Evolutionary conservation across 257 asterid genomes (phyloP), one percentile per base, ranked within the genome.

Genomic region (Nicotiana attenuata): DNA sequence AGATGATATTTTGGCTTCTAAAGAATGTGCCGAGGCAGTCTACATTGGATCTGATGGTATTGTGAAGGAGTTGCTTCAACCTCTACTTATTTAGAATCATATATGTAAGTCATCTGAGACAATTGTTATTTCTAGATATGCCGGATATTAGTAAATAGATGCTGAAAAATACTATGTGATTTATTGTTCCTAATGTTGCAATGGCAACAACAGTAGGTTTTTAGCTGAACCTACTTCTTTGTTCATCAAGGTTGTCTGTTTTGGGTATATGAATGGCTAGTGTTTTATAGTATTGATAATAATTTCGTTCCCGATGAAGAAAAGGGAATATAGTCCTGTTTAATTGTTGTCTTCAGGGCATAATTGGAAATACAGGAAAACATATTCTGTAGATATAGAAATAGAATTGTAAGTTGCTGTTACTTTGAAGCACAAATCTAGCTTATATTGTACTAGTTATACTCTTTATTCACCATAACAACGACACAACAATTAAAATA

Each of bases 61-160:
- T 19, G 63, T 75, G 63, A 73, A 24, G 41, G 9, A 50, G 63
- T 7, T 47, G 38, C 61, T 73, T 73, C 9, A 24, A 28, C 79
- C 35, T 73, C 41, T 47, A 73, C 41, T 22, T 73, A 73, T 73
- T 73, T 73, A n/a, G 59, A 73, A 24, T 24, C 79, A 50, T 75
- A 50, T 50, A 75, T 50, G 79, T 7, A 75, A 75, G 80, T 10
- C 45, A 47, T 50, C 26, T 75, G 16, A 75, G 45, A 75, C 3
- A 50, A 75, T 50, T 50, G 45, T 24, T 75, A 7, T 50, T 28
- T 75, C 45, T 50, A 26, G 45, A 50, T 75, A 24, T 75, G 41
- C 19, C 8, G 31, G 76, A 38, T 67, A 67, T 19, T 17, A 67
- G 19, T 67, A 67, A 67, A n/a, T 67, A 35, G 29, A 67, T 67